Percentiles rank a stretch among this genome's conserved stretches.
These are phyloP conservation scores for Globisporangium heterothallicum DNA, from an alignment of 352 stramenopile species.

Conservation along the genomic window DNA sequence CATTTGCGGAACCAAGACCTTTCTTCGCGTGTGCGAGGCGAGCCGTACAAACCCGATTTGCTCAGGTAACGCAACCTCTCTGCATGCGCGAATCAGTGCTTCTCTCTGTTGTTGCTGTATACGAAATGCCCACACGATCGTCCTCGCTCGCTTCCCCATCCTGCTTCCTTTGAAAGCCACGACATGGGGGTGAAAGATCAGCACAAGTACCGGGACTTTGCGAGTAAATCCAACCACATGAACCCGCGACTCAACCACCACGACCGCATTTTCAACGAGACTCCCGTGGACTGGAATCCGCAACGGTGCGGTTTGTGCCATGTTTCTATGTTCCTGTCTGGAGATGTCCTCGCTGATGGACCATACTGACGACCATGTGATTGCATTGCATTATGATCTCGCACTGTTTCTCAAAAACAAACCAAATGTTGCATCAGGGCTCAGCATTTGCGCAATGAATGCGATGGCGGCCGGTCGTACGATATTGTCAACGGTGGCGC, in stretches of 20 bases:
- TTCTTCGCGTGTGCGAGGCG: slow-evolving; percentile 19
- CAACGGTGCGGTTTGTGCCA: slow-evolving; percentile 55
- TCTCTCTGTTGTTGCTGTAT: no score
- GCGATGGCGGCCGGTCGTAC: slow-evolving; percentile 47
- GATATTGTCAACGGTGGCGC: slow-evolving; percentile 62
- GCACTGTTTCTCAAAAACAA: neutral
- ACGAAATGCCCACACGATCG: no score
- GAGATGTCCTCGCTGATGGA: no score
- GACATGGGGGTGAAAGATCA: slow-evolving; percentile 20
- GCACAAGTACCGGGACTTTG: slow-evolving; percentile 41
- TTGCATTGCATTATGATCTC: no score
- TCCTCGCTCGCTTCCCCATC: no score
- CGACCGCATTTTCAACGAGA: slow-evolving; percentile 70
- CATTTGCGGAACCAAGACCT: neutral
- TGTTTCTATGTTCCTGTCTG: neutral
- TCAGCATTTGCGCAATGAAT: slow-evolving; percentile 72
- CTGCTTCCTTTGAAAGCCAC: slow-evolving; percentile 33
- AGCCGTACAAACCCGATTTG: slow-evolving; percentile 42
- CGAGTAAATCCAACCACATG: slow-evolving; percentile 40
- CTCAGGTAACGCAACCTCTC: no score
- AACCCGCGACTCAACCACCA: slow-evolving; percentile 46
- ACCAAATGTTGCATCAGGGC: slow-evolving; percentile 30
- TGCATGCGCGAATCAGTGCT: no score
- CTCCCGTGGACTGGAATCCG: slow-evolving; percentile 40
- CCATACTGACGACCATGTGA: no score